Evolutionary conservation across 768 basidiomycete genomes (phyloP).

Genomic region (Auricularia cornea): DNA sequence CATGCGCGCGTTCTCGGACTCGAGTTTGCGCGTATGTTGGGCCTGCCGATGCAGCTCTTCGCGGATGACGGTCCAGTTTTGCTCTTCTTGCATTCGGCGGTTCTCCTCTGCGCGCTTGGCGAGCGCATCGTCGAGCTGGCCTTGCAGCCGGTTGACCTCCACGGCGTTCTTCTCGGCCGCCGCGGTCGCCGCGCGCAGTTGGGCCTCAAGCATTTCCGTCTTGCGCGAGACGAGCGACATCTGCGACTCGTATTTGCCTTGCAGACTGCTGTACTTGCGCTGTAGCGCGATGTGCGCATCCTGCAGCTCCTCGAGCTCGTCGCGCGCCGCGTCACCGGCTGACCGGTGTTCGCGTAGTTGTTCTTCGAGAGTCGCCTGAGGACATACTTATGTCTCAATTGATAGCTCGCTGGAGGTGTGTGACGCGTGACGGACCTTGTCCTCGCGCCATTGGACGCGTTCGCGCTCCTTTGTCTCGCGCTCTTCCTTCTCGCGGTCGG

Average conservation of each 20-base stretch:
- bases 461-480: conserved; percentile 58
- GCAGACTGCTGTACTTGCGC: conserved; percentile 23
- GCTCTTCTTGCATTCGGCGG: conserved; percentile 30
- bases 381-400: neutral
- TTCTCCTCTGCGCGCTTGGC: conserved; percentile 7
- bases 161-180: neutral
- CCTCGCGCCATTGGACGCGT: conserved; percentile 39
- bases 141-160: neutral
- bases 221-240: conserved; percentile 2
- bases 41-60: conserved; percentile 65
- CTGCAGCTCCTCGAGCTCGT: conserved; percentile 37
- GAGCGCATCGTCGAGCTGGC: conserved; percentile 2
- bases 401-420: neutral
- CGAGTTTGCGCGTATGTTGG: conserved; percentile 49
- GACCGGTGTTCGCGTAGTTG: conserved; percentile 34
- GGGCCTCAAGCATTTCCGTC: neutral
- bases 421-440: conserved; percentile 43
- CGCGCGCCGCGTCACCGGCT: conserved; percentile 31
- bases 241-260: conserved; percentile 7
- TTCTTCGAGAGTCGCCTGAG: conserved; percentile 41
- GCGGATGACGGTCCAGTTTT: conserved; percentile 53
- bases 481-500: conserved; percentile 61
- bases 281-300: conserved; percentile 39
- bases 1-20: conserved; percentile 49
- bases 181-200: neutral